A percentile compares a stretch with the other conserved stretches of the same genome.
phyloP scores from a whole-genome alignment of 441 rosid species.

The Euphorbia schlechtendalii region DNA sequence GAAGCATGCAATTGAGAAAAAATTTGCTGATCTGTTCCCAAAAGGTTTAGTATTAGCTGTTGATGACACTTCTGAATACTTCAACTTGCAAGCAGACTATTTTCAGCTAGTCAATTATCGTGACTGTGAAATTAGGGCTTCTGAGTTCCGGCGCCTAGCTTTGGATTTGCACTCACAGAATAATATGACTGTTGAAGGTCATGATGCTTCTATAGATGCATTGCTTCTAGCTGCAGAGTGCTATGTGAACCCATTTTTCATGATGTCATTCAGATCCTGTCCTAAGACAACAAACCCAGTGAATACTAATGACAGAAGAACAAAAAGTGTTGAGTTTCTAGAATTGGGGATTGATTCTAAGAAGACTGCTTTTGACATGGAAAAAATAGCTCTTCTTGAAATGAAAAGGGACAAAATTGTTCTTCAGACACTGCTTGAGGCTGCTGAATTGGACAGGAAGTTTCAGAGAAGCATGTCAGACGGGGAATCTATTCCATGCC shows the following conservation, averaged over 20 bases:
- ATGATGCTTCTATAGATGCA: slow-evolving; percentile 82
- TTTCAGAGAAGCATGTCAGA: slow-evolving; percentile 35
- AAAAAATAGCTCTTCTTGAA: slow-evolving; percentile 52
- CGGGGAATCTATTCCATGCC: slow-evolving; percentile 24
- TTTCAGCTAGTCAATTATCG: slow-evolving; percentile 53
- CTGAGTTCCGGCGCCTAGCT: slow-evolving; percentile 77
- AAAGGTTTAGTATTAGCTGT: slow-evolving; percentile 47
- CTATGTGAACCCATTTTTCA: slow-evolving; percentile 76
- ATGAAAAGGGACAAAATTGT: slow-evolving; percentile 68
- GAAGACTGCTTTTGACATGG: slow-evolving; percentile 31
- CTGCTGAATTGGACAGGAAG: slow-evolving; percentile 63
- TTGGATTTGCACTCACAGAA: slow-evolving; percentile 50
- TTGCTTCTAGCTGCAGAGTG: slow-evolving; percentile 89
- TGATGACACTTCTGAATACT: slow-evolving; percentile 47
- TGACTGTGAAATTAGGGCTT: slow-evolving; percentile 76
- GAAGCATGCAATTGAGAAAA: slow-evolving; percentile 31
- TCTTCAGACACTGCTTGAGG: slow-evolving; percentile 65
- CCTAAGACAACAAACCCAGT: slow-evolving; percentile 22
- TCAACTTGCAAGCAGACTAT: slow-evolving; percentile 65
- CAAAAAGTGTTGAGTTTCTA: slow-evolving; percentile 25
- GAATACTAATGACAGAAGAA: slow-evolving; percentile 21
- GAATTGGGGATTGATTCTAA: slow-evolving; percentile 30
- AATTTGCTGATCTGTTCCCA: slow-evolving; percentile 25
- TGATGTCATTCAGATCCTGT: slow-evolving; percentile 43
- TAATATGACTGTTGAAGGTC: slow-evolving; percentile 57